Percentiles rank a stretch among this genome's conserved stretches.
Evolutionary conservation across 2,329 filamentous ascomycete genomes (phyloP).

Genomic region (Aspergillus caelatus): DNA sequence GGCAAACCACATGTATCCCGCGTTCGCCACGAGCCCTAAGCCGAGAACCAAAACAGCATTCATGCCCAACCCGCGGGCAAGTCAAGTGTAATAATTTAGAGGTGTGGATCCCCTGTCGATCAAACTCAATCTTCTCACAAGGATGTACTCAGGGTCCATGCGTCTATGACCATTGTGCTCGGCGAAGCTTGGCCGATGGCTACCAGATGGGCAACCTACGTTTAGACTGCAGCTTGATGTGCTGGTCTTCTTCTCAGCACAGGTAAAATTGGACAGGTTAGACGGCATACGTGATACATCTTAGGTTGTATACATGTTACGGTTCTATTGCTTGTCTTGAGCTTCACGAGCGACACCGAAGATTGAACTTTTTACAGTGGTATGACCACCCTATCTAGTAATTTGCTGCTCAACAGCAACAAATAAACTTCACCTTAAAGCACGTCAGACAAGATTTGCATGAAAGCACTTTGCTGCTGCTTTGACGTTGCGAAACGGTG

Average conservation of each 20-base stretch:
- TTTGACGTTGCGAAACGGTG: not conserved
- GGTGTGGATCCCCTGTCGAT: not conserved
- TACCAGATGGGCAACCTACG: not conserved
- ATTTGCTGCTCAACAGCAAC: not conserved
- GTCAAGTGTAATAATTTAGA: not conserved
- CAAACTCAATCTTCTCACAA: not conserved
- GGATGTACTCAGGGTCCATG: not conserved
- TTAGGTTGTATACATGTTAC: not conserved
- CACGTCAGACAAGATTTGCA: not conserved
- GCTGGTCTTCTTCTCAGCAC: not conserved
- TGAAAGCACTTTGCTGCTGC: not conserved
- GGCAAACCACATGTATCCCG: not conserved
- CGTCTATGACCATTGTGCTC: not conserved
- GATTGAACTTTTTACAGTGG: not conserved
- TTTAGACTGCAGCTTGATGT: not conserved
- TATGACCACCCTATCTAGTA: not conserved
- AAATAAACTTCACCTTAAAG: not conserved
- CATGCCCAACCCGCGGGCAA: not conserved
- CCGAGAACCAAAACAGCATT: not conserved
- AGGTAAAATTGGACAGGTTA: not conserved
- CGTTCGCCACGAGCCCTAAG: not conserved
- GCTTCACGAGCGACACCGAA: accelerated
- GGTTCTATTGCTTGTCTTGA: not conserved
- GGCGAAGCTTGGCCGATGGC: constrained; percentile 3
- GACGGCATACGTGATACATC: not conserved